These are phyloP conservation scores for Mortierella sp. DNA, from an alignment of 371 early-diverging fungal species.

Conservation along the genomic window DNA sequence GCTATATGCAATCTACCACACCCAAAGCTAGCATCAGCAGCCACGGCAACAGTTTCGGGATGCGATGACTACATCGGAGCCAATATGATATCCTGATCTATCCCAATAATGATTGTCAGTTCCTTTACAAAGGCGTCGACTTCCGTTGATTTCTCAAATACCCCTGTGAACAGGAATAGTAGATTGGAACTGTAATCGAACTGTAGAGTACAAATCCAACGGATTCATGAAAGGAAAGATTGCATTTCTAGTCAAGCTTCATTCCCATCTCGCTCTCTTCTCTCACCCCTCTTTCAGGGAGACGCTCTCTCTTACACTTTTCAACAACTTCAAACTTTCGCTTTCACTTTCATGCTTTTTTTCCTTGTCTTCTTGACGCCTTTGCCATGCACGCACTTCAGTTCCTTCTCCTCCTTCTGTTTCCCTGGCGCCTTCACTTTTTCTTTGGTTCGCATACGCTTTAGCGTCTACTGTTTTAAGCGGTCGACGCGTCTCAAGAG, in stretches of 20 bases:
- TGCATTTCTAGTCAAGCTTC: conserved; percentile 45
- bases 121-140: conserved; percentile 44
- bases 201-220: not conserved
- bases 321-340: too few species aligned
- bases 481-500: too few species aligned
- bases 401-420: too few species aligned
- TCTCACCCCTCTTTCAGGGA: too few species aligned
- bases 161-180: not conserved
- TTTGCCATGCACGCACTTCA: too few species aligned
- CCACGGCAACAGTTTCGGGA: not conserved
- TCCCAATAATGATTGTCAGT: conserved; percentile 12
- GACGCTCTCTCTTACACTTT: too few species aligned
- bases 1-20: conserved; percentile 34
- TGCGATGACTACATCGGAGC: not conserved
- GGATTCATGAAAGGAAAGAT: conserved; percentile 17
- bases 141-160: conserved; percentile 30
- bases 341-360: too few species aligned
- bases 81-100: conserved; percentile 35
- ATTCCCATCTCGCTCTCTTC: conserved; percentile 4
- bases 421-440: too few species aligned
- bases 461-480: too few species aligned
- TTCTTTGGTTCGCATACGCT: too few species aligned
- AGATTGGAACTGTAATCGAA: not conserved
- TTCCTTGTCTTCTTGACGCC: too few species aligned
- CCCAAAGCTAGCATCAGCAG: not conserved